These are phyloP conservation scores for Apiospora arundinis DNA, from an alignment of 2,329 filamentous ascomycete genomes.

Conservation along the genomic window DNA sequence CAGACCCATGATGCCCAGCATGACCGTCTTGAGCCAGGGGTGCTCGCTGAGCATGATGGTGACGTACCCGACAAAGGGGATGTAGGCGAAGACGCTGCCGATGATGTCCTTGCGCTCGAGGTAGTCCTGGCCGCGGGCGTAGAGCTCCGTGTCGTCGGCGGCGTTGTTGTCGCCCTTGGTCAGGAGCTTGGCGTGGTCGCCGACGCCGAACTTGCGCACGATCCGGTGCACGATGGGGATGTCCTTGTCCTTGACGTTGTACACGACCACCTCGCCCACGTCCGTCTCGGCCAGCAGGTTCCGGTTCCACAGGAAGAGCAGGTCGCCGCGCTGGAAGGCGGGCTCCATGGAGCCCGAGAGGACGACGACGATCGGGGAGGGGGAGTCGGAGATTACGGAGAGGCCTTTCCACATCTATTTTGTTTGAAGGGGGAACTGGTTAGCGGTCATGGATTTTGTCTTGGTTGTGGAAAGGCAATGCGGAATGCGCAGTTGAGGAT, in stretches of 20 bases:
- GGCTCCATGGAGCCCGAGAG: constrained; percentile 85
- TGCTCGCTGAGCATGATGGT: constrained; percentile 95
- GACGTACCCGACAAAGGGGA: constrained; percentile 95
- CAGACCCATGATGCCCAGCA: constrained; percentile 93
- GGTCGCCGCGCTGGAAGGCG: constrained; percentile 79
- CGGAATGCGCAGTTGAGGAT: background rate
- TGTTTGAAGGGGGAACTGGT: background rate
- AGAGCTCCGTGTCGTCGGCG: constrained; percentile 89
- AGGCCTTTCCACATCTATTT: constrained; percentile 85
- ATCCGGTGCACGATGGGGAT: constrained; percentile 97
- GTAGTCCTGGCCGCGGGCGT: constrained; percentile 86
- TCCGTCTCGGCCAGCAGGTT: constrained; percentile 62
- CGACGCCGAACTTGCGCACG: constrained; percentile 73
- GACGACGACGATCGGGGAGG: constrained; percentile 83
- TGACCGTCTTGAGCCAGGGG: constrained; percentile 94
- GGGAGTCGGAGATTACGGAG: constrained; percentile 76
- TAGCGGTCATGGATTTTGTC: background rate
- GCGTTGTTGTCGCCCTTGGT: constrained; percentile 98
- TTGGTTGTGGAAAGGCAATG: background rate
- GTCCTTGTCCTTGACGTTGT: constrained; percentile 89
- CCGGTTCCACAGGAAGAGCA: constrained; percentile 80
- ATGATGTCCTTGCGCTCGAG: constrained; percentile 89
- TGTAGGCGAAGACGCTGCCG: constrained; percentile 88
- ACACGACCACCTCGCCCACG: constrained; percentile 66
- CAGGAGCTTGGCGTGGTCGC: constrained; percentile 73